Percentiles rank a stretch among this genome's conserved stretches.
Evolutionary conservation across 2,329 filamentous ascomycete species (phyloP).

Genomic region (Monosporascus sp.): DNA sequence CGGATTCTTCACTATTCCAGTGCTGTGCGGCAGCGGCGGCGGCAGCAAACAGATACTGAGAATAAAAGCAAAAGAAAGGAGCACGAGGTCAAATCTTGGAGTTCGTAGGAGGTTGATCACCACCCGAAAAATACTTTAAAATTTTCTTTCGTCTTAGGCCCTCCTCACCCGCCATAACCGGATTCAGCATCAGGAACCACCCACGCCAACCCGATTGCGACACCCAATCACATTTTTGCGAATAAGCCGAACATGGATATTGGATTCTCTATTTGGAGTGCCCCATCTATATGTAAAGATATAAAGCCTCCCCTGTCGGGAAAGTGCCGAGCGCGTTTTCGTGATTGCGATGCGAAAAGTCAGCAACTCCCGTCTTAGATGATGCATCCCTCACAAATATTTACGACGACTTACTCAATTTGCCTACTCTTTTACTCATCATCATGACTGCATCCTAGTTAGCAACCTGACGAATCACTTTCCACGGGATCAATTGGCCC

Average conservation of each 20-base stretch:
- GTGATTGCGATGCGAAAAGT: too few relatives aligned
- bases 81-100: neutral
- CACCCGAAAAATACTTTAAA: neutral
- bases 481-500: neutral
- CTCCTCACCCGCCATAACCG: neutral
- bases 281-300: neutral
- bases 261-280: neutral
- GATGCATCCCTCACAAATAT: neutral
- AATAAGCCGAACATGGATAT: neutral
- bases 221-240: neutral
- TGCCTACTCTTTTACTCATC: neutral
- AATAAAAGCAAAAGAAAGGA: neutral
- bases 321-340: neutral
- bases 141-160: neutral
- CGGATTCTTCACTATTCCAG: too few relatives aligned
- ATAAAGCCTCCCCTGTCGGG: neutral
- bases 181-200: neutral
- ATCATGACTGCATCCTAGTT: neutral
- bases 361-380: neutral
- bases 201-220: neutral
- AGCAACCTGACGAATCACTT: neutral
- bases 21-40: too few relatives aligned
- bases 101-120: neutral
- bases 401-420: neutral
- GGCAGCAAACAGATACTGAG: too few relatives aligned